These are phyloP conservation scores for Rhodamnia argentea DNA, from an alignment of 345 rosid species.

Conservation along the genomic window DNA sequence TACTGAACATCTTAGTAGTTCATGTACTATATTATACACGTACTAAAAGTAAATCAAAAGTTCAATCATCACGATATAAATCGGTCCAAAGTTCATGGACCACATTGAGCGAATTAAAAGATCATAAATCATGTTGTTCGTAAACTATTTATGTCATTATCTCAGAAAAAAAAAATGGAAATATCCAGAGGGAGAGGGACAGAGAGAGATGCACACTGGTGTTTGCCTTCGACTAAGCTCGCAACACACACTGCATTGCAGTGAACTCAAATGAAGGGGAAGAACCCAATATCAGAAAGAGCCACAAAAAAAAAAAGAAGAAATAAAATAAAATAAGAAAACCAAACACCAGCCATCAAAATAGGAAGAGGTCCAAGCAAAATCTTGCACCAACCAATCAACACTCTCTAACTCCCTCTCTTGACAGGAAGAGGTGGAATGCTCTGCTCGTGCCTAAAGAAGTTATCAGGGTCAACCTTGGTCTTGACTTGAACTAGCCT, in stretches of 20 bases:
- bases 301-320: neutral
- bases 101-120: too few relatives aligned
- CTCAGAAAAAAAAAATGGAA: neutral
- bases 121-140: too few relatives aligned
- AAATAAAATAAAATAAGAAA: neutral
- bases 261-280: neutral
- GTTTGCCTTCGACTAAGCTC: neutral
- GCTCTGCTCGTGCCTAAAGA: conserved; percentile 58
- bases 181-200: too few relatives aligned
- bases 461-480: conserved; percentile 46
- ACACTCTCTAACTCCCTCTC: neutral
- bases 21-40: too few relatives aligned
- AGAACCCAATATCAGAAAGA: neutral
- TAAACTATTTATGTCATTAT: too few relatives aligned
- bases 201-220: neutral
- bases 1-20: too few relatives aligned
- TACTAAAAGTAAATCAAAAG: too few relatives aligned
- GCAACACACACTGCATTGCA: neutral
- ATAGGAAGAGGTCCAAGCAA: neutral
- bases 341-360: neutral
- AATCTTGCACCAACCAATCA: neutral
- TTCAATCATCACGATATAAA: too few relatives aligned
- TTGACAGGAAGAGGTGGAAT: conserved; percentile 18
- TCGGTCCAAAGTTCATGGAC: too few relatives aligned
- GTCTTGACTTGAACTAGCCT: conserved; percentile 36